phyloP scores from a whole-genome alignment of 495 filamentous ascomycete species.

The Trichoderma gamsii region DNA sequence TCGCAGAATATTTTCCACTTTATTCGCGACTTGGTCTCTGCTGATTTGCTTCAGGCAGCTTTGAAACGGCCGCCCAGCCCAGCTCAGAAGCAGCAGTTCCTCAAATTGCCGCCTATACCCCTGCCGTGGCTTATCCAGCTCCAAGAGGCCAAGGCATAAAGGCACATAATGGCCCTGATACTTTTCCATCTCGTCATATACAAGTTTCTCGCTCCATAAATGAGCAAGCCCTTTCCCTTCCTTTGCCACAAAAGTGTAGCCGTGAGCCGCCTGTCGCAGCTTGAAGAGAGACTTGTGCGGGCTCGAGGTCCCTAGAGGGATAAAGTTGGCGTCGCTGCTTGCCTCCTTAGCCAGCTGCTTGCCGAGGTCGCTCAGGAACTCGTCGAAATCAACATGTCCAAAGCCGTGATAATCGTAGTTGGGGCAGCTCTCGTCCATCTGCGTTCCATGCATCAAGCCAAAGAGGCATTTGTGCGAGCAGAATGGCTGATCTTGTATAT shows the following conservation, averaged over 20 bases:
- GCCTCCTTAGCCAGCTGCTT: not conserved
- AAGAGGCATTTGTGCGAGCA: slow-evolving; percentile 41
- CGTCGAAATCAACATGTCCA: not conserved
- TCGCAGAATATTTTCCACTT: not conserved
- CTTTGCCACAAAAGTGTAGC: not conserved
- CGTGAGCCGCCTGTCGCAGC: not conserved
- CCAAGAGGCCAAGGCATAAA: not conserved
- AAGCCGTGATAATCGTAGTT: not conserved
- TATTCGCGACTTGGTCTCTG: not conserved
- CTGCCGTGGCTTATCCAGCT: not conserved
- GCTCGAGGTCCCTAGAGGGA: not conserved
- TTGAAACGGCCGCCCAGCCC: not conserved
- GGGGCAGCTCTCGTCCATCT: not conserved
- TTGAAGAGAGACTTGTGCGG: not conserved
- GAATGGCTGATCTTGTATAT: slow-evolving; percentile 31
- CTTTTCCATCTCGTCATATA: not conserved
- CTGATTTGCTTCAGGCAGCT: not conserved
- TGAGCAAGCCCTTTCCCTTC: not conserved
- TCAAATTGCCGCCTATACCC: not conserved
- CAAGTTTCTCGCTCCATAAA: not conserved
- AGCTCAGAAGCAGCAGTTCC: not conserved
- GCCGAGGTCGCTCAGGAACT: not conserved
- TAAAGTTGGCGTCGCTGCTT: not conserved
- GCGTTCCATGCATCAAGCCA: slow-evolving; percentile 26
- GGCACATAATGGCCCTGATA: not conserved